These are phyloP conservation scores for Fragaria vesca DNA, from an alignment of 306 rosid species.

Conservation along the genomic window DNA sequence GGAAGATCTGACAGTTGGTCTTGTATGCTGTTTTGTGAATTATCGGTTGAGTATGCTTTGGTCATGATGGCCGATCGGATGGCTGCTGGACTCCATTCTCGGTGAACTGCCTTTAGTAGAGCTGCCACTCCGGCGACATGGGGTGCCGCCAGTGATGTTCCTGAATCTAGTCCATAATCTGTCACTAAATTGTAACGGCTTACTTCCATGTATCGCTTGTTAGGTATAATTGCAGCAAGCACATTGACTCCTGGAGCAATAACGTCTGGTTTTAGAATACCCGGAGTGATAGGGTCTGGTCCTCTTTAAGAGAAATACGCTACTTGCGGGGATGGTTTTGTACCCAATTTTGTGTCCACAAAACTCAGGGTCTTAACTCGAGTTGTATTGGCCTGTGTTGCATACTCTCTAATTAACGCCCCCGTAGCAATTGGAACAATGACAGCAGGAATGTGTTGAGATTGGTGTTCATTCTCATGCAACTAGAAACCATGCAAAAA, in stretches of 20 bases:
- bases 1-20: not conserved
- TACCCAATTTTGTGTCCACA: conserved; percentile 4
- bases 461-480: too few species aligned
- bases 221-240: not conserved
- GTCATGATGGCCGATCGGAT: conserved; percentile 16
- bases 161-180: not conserved
- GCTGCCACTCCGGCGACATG: conserved; percentile 12
- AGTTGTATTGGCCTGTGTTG: not conserved
- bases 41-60: not conserved
- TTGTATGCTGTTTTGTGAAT: not conserved
- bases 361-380: not conserved
- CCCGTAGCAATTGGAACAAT: not conserved
- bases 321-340: conserved; percentile 12
- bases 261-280: conserved; percentile 16
- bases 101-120: conserved; percentile 4
- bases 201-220: not conserved
- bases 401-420: conserved; percentile 3
- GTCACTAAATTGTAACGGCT: not conserved
- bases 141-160: conserved; percentile 14
- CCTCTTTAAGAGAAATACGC: conserved; percentile 10
- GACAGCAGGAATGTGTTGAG: not conserved
- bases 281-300: not conserved
- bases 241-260: conserved; percentile 13
- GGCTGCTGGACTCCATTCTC: conserved; percentile 19
- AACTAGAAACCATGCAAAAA: too few species aligned